phyloP scores from a whole-genome alignment of 495 filamentous ascomycete genomes.

The Aspergillus avenaceus region DNA sequence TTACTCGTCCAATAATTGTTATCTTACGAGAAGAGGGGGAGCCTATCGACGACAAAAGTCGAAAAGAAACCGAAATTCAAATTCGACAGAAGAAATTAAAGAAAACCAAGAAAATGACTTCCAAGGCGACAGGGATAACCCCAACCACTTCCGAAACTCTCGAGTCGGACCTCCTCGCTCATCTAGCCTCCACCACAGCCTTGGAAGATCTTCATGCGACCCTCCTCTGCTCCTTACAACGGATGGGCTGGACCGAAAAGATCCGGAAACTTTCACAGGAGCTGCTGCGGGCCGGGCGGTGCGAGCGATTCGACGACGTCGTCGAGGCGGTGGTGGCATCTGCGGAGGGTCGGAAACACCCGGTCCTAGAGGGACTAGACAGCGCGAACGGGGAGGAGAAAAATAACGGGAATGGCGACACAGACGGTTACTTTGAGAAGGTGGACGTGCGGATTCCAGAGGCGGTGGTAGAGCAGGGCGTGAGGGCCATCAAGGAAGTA shows the following conservation, averaged over 20 bases:
- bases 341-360: slow-evolving; percentile 33
- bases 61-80: neutral
- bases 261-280: slow-evolving; percentile 36
- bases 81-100: neutral
- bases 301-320: slow-evolving; percentile 45
- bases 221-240: slow-evolving; percentile 39
- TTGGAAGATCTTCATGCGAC: slow-evolving; percentile 41
- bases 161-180: slow-evolving; percentile 42
- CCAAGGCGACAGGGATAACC: slow-evolving; percentile 5
- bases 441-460: slow-evolving; percentile 41
- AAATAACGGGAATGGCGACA: slow-evolving; percentile 17
- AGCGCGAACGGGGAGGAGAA: slow-evolving; percentile 4
- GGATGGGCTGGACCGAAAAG: slow-evolving; percentile 41
- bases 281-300: slow-evolving; percentile 43
- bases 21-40: neutral
- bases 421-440: slow-evolving; percentile 30
- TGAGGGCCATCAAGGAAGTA: slow-evolving; percentile 43
- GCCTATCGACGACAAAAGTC: neutral
- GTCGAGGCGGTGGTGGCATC: slow-evolving; percentile 42
- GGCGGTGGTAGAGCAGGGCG: slow-evolving; percentile 41
- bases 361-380: slow-evolving; percentile 20
- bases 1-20: neutral
- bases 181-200: slow-evolving; percentile 38
- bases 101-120: slow-evolving; percentile 8
- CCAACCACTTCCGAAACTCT: slow-evolving; percentile 31